Evolutionary conservation across 345 rosid species (phyloP).

Genomic region (rapeseed (Brassica napus)): DNA sequence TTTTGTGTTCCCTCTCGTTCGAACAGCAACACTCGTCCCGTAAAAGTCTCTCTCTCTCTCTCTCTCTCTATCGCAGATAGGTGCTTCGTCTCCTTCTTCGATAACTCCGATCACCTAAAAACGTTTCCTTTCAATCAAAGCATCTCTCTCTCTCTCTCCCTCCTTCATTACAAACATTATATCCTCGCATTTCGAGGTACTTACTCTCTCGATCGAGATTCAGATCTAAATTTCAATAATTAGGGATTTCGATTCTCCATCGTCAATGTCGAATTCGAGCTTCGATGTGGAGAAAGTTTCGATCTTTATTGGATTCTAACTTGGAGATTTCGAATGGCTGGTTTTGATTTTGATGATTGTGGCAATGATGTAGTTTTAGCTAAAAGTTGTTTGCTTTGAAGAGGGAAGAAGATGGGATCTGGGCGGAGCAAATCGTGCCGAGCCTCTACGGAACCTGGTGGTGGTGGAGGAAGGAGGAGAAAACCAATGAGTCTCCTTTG

Average conservation of each 20-base stretch:
- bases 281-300: not conserved
- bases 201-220: conserved; percentile 9
- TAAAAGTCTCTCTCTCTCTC: conserved; percentile 45
- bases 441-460: conserved; percentile 22
- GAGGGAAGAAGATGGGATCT: conserved; percentile 65
- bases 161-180: not conserved
- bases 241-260: conserved; percentile 26
- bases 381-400: conserved; percentile 16
- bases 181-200: conserved; percentile 9
- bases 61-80: conserved; percentile 38
- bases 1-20: conserved; percentile 37
- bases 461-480: conserved; percentile 43
- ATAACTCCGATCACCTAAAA: conserved; percentile 39
- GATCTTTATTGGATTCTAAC: conserved; percentile 27
- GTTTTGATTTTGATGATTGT: conserved; percentile 13
- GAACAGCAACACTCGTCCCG: conserved; percentile 41
- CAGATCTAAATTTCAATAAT: conserved; percentile 31
- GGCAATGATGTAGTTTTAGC: conserved; percentile 30
- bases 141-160: conserved; percentile 11
- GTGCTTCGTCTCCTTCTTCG: conserved; percentile 42
- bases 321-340: conserved; percentile 4
- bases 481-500: conserved; percentile 51
- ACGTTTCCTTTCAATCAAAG: conserved; percentile 34
- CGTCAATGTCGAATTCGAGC: conserved; percentile 6
- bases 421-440: conserved; percentile 63